These are phyloP conservation scores for Fraxinus excelsior DNA, from an alignment of 257 asterid species.

Conservation along the genomic window DNA sequence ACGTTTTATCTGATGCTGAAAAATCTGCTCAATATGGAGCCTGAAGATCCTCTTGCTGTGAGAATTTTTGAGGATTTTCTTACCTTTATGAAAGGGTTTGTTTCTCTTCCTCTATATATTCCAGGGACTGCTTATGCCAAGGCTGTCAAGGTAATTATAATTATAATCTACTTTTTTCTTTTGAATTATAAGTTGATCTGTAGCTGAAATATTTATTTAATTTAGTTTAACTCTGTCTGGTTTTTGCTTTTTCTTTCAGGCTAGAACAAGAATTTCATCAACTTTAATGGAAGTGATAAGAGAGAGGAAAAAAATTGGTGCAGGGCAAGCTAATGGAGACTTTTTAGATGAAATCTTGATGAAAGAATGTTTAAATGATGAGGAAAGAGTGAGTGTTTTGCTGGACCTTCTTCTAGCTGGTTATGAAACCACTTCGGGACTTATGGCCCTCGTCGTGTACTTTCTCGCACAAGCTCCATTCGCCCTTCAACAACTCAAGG, in stretches of 20 bases:
- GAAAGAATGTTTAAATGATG: constrained; percentile 49
- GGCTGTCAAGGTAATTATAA: constrained; percentile 60
- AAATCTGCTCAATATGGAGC: constrained; percentile 54
- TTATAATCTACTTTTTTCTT: background rate
- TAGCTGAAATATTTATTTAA: background rate
- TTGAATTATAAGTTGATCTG: background rate
- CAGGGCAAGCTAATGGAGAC: constrained; percentile 27
- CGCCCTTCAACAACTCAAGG: constrained; percentile 55
- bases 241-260: constrained; percentile 33
- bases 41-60: constrained; percentile 56
- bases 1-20: constrained; percentile 67
- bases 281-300: constrained; percentile 42
- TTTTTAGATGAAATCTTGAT: constrained; percentile 47
- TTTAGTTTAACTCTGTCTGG: background rate
- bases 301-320: constrained; percentile 26
- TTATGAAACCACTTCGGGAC: constrained; percentile 89
- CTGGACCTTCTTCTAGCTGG: constrained; percentile 77
- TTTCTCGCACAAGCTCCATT: constrained; percentile 56
- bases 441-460: constrained; percentile 62
- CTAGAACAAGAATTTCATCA: constrained; percentile 55
- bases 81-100: constrained; percentile 79
- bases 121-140: constrained; percentile 75
- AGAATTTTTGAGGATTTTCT: constrained; percentile 53
- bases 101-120: constrained; percentile 67
- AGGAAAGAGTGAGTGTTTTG: constrained; percentile 62